Conservation (phyloP, 371 early-diverging fungal species). For the Synchytrium microbalum region DNA sequence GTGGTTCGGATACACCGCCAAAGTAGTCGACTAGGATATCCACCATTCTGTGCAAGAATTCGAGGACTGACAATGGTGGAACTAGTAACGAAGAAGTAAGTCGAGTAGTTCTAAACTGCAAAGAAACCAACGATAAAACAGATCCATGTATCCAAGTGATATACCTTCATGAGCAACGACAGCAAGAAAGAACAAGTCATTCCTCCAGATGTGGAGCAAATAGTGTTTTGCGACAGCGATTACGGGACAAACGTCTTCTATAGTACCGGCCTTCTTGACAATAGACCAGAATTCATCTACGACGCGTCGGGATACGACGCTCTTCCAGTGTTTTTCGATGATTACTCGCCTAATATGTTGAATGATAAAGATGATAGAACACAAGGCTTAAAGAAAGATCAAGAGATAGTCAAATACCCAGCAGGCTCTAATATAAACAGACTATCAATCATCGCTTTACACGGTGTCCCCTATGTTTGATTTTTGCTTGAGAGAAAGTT, state of each 20-base stretch:
- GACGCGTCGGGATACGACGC: constrained; percentile 55
- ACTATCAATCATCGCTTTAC: constrained; percentile 47
- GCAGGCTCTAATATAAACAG: constrained; percentile 55
- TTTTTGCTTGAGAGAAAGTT: too few relatives aligned
- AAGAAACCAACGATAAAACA: background rate
- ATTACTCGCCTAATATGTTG: constrained; percentile 56
- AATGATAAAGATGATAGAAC: constrained; percentile 2
- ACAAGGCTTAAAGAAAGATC: background rate
- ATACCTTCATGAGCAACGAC: constrained; percentile 71
- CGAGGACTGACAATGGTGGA: constrained; percentile 75
- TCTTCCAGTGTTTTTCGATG: constrained; percentile 83
- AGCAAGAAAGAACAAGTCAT: constrained; percentile 63
- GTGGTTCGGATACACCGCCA: constrained; percentile 66
- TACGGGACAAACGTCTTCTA: constrained; percentile 59
- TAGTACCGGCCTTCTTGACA: constrained; percentile 38
- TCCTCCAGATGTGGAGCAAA: constrained; percentile 58
- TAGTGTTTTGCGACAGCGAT: constrained; percentile 58
- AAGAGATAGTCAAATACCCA: constrained; percentile 36
- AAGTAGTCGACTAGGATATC: constrained; percentile 75
- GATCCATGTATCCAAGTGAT: too few relatives aligned
- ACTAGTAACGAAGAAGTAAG: constrained; percentile 36
- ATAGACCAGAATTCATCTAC: constrained; percentile 53
- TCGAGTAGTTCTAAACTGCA: constrained; percentile 1
- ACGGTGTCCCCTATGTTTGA: too few relatives aligned
- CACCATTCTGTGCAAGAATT: constrained; percentile 76